These are phyloP conservation scores for Colletotrichum trifolii DNA, from an alignment of 2,329 filamentous ascomycete genomes.

Conservation along the genomic window DNA sequence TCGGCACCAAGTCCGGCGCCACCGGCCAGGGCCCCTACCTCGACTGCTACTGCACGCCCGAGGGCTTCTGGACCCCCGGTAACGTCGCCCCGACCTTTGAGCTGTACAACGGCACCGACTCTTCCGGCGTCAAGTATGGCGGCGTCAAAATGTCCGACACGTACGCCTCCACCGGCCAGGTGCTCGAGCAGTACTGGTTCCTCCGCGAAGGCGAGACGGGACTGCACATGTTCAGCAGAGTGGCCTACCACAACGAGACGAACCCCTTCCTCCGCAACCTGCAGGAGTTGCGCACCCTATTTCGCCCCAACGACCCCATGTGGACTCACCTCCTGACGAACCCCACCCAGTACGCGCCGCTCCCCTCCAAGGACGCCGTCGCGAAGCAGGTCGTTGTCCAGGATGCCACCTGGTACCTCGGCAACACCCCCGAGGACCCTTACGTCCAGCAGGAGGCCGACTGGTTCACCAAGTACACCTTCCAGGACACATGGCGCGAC, in stretches of 20 bases:
- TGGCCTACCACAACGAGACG: conserved; percentile 65
- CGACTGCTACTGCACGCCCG: conserved; percentile 69
- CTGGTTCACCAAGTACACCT: conserved; percentile 73
- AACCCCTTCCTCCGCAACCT: conserved; percentile 65
- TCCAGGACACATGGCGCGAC: conserved; percentile 64
- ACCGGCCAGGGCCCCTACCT: conserved; percentile 65
- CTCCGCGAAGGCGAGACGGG: conserved; percentile 70
- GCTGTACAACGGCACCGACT: conserved; percentile 63
- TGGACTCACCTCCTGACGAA: conserved; percentile 70
- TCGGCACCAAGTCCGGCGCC: conserved; percentile 56
- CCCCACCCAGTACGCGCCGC: conserved; percentile 60
- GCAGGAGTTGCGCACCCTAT: conserved; percentile 68
- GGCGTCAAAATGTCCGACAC: conserved; percentile 67
- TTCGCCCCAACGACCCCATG: conserved; percentile 65
- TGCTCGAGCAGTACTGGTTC: conserved; percentile 72
- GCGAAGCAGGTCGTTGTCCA: conserved; percentile 61
- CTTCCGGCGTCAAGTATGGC: conserved; percentile 59
- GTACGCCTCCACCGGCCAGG: conserved; percentile 65
- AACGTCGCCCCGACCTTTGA: conserved; percentile 58
- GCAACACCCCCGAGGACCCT: conserved; percentile 60
- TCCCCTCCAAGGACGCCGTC: conserved; percentile 57
- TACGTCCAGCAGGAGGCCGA: conserved; percentile 65
- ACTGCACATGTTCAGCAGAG: conserved; percentile 66
- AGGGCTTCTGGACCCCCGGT: conserved; percentile 67
- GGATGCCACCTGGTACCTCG: conserved; percentile 70